Evolutionary conservation across 2,329 filamentous ascomycete genomes (phyloP).

Genomic region (Sarocladium strictum): DNA sequence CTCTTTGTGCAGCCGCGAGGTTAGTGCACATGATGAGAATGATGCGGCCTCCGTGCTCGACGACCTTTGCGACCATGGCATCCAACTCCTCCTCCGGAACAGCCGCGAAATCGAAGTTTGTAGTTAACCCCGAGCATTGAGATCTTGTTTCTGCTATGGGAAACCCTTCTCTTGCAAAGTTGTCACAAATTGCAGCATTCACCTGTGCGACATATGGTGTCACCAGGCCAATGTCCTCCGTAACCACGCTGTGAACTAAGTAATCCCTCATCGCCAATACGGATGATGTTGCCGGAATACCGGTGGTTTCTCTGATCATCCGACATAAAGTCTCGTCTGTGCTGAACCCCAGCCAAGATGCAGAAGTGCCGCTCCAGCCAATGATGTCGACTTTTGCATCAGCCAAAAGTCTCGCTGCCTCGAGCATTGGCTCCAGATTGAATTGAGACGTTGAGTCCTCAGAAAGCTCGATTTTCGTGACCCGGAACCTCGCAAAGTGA

Average conservation of each 20-base stretch:
- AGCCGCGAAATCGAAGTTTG: background rate
- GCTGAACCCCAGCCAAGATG: constrained; percentile 33
- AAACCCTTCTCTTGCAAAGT: background rate
- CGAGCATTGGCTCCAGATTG: constrained; percentile 18
- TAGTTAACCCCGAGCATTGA: background rate
- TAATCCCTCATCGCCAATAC: background rate
- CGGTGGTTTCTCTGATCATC: constrained; percentile 21
- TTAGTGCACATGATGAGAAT: background rate
- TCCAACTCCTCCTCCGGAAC: background rate
- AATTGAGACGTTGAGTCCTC: background rate
- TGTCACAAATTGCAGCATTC: background rate
- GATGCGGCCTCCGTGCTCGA: constrained; percentile 11
- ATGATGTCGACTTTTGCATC: constrained; percentile 32
- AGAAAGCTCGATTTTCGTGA: background rate
- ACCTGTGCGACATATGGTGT: background rate
- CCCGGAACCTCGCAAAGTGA: background rate
- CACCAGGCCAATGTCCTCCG: background rate
- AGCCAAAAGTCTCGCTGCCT: constrained; percentile 27
- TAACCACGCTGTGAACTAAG: background rate
- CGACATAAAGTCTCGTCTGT: constrained; percentile 31
- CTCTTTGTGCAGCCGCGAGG: background rate
- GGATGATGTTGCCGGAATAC: background rate
- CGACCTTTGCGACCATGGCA: background rate
- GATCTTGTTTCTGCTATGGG: background rate
- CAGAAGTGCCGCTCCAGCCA: constrained; percentile 31